Conservation (phyloP, 2,329 filamentous ascomycete species). For the Colletotrichum sp. region DNA sequence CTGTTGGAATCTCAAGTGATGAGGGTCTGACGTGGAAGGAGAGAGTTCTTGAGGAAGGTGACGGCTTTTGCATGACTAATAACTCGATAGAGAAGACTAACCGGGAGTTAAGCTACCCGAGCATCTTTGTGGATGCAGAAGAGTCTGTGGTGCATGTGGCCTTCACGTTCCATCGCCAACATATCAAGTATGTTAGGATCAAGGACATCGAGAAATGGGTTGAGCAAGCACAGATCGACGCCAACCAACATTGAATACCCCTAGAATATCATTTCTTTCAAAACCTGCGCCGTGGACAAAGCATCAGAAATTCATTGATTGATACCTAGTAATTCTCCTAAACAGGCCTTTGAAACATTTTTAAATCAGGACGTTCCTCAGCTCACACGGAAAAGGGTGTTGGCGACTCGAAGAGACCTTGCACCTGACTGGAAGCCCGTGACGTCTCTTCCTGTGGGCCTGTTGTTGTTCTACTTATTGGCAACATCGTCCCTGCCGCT, state of each 20-base stretch:
- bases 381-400: no score
- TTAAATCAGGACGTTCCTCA: no score
- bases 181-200: slow-evolving; percentile 43
- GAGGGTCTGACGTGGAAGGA: slow-evolving; percentile 40
- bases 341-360: no score
- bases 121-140: slow-evolving; percentile 34
- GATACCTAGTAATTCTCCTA: no score
- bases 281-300: not conserved
- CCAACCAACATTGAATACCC: not conserved
- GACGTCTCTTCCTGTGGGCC: no score
- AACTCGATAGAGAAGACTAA: slow-evolving; percentile 45
- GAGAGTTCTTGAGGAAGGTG: slow-evolving; percentile 45
- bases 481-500: no score
- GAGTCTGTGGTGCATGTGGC: slow-evolving; percentile 35
- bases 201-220: slow-evolving; percentile 30
- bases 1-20: slow-evolving; percentile 38
- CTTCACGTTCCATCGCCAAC: slow-evolving; percentile 46
- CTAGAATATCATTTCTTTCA: not conserved
- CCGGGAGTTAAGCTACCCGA: slow-evolving; percentile 48
- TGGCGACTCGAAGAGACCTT: no score
- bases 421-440: no score
- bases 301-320: not conserved
- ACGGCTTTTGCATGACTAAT: slow-evolving; percentile 51
- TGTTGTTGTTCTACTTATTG: no score
- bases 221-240: not conserved